Conservation (phyloP, 345 rosid species). For the Schrenkiella parvula region DNA sequence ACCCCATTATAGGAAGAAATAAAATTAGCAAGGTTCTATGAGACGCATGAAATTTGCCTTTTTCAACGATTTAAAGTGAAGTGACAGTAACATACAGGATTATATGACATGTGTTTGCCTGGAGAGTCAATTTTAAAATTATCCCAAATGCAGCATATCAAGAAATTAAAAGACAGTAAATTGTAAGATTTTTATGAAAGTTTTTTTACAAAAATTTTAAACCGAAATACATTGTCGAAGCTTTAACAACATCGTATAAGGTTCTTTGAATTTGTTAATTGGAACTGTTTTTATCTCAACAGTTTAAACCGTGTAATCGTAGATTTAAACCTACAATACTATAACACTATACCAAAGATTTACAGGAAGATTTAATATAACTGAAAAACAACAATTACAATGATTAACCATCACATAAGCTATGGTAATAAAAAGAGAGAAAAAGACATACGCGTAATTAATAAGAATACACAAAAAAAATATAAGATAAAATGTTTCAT, state of each 20-base stretch:
- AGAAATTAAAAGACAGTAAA: neutral
- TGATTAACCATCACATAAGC: neutral
- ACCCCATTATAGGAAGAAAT: neutral
- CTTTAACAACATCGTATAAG: neutral
- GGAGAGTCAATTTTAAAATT: neutral
- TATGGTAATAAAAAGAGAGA: neutral
- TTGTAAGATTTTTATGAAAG: neutral
- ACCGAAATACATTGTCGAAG: neutral
- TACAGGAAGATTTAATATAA: neutral
- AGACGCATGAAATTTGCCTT: neutral
- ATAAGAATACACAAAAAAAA: slow-evolving; percentile 22
- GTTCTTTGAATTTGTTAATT: neutral
- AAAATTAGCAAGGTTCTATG: neutral
- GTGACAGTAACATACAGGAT: neutral
- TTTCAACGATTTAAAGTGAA: neutral
- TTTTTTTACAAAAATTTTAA: neutral
- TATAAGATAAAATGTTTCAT: neutral
- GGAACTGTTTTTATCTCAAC: neutral
- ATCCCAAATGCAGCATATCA: neutral
- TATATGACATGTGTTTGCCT: neutral
- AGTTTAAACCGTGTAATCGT: neutral
- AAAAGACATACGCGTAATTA: neutral
- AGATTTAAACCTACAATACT: neutral
- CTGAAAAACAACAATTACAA: neutral
- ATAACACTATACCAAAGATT: neutral